Evolutionary conservation across 2,329 filamentous ascomycete species (phyloP), one percentile per base, ranked within the genome.

Genomic region (Claviceps pusilla): DNA sequence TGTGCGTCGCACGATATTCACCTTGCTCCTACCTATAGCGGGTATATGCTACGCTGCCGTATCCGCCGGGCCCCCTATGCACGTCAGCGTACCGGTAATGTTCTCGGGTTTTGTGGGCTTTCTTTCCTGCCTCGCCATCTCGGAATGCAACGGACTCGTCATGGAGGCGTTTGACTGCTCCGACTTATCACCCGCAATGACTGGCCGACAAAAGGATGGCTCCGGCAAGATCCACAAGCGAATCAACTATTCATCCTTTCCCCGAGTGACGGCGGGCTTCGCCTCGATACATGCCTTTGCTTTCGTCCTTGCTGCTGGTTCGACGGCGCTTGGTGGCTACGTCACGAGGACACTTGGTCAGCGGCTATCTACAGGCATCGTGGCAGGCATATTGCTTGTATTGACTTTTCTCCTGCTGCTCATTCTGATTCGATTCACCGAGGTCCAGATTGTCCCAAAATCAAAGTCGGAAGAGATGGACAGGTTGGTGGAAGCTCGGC

Each of bases 101-200:
- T 82, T 89, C 59, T 82, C 84, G 0, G 78, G 76, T 1, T 65
- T 80, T 4, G 76, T 89, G 14, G 85, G 84, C 0, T 87, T 87
- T 60, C 70, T 89, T 5, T 84, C 83, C 1, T 83, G 82, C 52
- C 76, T 91, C 10, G 86, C 84, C 1, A 82, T 88, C 48, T 79
- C 86, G 2, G 86, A 90, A 67, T 89, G 86, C 66, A 80, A 84
- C 58, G 84, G 86, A 0, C 70, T 90, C 37, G 77, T 89, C 64
- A 89, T 90, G 86, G 86, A 89, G 63, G 83, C 82, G 0, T 90
- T 84, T 65, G 87, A 90, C 64, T 86, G 82, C n/a, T 87, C 83
- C 45, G 87, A 90, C 65, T 73, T 90, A 4, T 84, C 86, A 59
- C 81, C 84, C 2, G 83, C 84, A 11, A 83, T 85, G 73, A 85